A percentile compares a stretch with the other conserved stretches of the same genome.
Conservation (phyloP, 139 green algal genomes). For the Micractinium conductrix region DNA sequence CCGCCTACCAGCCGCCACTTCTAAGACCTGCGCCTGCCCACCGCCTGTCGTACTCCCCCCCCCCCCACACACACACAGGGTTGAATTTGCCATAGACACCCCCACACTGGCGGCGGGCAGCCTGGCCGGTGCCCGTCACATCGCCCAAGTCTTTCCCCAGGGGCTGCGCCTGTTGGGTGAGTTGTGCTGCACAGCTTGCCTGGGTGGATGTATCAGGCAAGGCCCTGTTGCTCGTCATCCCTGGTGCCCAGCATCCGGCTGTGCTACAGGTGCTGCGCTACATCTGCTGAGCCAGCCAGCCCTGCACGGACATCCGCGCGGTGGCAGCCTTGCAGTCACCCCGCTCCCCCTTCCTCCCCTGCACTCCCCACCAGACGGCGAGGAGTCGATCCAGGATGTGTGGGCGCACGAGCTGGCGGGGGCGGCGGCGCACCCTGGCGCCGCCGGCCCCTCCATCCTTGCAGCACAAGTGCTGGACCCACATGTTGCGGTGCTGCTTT, state of each 20-base stretch:
- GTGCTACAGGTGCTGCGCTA: too few relatives aligned
- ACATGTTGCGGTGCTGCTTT: conserved; percentile 72
- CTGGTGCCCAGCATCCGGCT: too few relatives aligned
- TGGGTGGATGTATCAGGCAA: not conserved
- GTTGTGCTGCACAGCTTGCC: not conserved
- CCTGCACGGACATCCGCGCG: too few relatives aligned
- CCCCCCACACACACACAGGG: not conserved
- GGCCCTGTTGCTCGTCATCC: not conserved
- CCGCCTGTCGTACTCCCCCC: too few relatives aligned
- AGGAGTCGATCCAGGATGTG: conserved; percentile 53
- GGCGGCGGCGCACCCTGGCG: not conserved
- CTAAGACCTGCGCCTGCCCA: too few relatives aligned
- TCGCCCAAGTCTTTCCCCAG: conserved; percentile 65
- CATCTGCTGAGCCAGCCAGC: too few relatives aligned
- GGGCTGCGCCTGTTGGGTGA: conserved; percentile 67
- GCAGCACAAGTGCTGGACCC: conserved; percentile 65
- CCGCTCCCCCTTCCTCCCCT: too few relatives aligned
- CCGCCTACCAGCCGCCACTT: too few relatives aligned
- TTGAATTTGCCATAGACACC: conserved; percentile 56
- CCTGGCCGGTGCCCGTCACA: conserved; percentile 60
- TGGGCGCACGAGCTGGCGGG: conserved; percentile 52
- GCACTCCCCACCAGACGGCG: conserved; percentile 18
- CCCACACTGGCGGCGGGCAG: conserved; percentile 80
- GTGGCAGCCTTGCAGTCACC: too few relatives aligned
- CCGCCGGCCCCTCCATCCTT: conserved; percentile 40